Evolutionary conservation across 305 asterid genomes (phyloP).

Genomic region (Plantago lanceolata): DNA sequence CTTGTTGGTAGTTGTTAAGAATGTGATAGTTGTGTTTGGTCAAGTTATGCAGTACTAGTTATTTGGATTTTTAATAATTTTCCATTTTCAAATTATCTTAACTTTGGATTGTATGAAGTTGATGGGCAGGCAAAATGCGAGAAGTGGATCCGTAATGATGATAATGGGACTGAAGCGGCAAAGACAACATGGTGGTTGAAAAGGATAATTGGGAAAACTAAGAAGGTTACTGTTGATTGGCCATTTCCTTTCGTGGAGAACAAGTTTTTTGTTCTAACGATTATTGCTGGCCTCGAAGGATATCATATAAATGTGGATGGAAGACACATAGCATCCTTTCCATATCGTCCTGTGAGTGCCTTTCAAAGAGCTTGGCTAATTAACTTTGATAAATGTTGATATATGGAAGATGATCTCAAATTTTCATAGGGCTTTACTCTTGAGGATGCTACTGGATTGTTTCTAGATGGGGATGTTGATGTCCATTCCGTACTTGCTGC

Average conservation of each 20-base stretch:
- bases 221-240: conserved; percentile 8
- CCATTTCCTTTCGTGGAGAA: conserved; percentile 2
- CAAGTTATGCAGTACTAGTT: not conserved
- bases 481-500: conserved; percentile 72
- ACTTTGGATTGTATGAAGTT: conserved; percentile 49
- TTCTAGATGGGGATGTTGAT: conserved; percentile 67
- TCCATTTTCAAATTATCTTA: conserved; percentile 21
- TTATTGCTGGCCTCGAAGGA: conserved; percentile 9
- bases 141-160: conserved; percentile 90
- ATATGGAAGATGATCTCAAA: conserved; percentile 7
- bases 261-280: conserved; percentile 4
- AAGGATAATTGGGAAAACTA: conserved; percentile 1
- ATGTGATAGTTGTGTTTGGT: conserved; percentile 2
- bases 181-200: conserved; percentile 82
- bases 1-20: not conserved
- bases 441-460: conserved; percentile 68
- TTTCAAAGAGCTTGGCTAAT: conserved; percentile 12
- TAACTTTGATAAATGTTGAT: conserved; percentile 11
- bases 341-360: conserved; percentile 66
- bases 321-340: conserved; percentile 49
- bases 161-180: conserved; percentile 65
- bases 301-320: conserved; percentile 9
- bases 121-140: conserved; percentile 93
- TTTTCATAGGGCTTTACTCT: conserved; percentile 50
- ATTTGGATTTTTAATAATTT: conserved; percentile 1